phyloP scores from a whole-genome alignment of 208 protist genomes.

The Leptomonas pyrrhocoris region DNA sequence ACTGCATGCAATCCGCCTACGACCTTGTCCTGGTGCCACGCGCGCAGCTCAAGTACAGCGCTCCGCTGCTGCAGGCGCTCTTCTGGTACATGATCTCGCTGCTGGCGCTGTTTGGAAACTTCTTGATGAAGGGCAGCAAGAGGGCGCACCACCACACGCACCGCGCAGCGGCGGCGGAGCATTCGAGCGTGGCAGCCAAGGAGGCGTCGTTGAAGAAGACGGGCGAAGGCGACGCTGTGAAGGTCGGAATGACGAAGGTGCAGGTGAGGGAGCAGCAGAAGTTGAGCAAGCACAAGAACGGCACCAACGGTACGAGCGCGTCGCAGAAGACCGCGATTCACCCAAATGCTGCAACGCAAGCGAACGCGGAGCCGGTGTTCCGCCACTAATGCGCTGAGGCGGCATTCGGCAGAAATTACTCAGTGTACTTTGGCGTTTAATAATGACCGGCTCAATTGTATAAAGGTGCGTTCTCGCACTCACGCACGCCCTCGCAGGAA shows the following conservation, averaged over 20 bases:
- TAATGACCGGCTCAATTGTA: too few species aligned
- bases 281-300: neutral
- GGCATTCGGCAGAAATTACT: neutral
- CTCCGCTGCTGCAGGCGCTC: constrained; percentile 53
- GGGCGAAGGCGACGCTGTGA: neutral
- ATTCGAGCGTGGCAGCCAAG: neutral
- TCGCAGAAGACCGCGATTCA: neutral
- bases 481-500: too few species aligned
- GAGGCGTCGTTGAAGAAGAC: neutral
- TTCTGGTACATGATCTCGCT: constrained; percentile 86
- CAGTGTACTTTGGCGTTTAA: too few species aligned
- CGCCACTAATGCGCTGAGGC: neutral
- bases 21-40: constrained; percentile 59
- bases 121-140: constrained; percentile 53
- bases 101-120: constrained; percentile 78
- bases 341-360: neutral
- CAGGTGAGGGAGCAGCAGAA: constrained; percentile 12
- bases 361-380: constrained; percentile 5
- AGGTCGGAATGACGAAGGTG: constrained; percentile 16
- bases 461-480: too few species aligned
- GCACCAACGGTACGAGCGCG: neutral
- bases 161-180: neutral
- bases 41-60: constrained; percentile 54
- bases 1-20: constrained; percentile 74
- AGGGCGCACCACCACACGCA: constrained; percentile 6